These are phyloP conservation scores for Xerocomus amazonicus DNA, from an alignment of 1,284 basidiomycete genomes.

Conservation along the genomic window DNA sequence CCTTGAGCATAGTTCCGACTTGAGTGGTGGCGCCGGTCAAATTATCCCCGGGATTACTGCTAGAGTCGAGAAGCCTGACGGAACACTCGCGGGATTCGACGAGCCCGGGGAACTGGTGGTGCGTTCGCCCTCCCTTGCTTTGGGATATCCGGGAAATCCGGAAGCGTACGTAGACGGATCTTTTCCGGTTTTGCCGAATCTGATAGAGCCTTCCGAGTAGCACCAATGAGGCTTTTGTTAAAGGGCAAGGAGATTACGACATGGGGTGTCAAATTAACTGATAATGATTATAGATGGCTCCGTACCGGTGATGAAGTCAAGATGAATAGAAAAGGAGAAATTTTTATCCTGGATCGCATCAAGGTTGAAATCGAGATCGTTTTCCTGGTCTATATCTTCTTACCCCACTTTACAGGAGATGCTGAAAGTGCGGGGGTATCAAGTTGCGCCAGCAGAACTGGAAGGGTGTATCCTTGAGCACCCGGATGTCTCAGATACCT, in stretches of 20 bases:
- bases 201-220: slow-evolving; percentile 26
- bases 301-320: slow-evolving; percentile 67
- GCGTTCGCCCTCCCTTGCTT: slow-evolving; percentile 54
- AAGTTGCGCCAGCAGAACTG: slow-evolving; percentile 64
- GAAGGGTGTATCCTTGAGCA: slow-evolving; percentile 73
- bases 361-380: slow-evolving; percentile 42
- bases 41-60: slow-evolving; percentile 52
- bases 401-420: slow-evolving; percentile 42
- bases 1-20: slow-evolving; percentile 42
- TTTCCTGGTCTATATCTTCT: background rate
- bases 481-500: slow-evolving; percentile 51
- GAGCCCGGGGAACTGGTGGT: slow-evolving; percentile 68
- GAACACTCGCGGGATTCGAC: slow-evolving; percentile 53
- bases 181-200: background rate
- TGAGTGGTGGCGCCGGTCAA: slow-evolving; percentile 55
- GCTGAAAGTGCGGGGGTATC: slow-evolving; percentile 64
- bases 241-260: slow-evolving; percentile 38
- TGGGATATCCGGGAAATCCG: slow-evolving; percentile 56
- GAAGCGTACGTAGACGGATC: slow-evolving; percentile 50
- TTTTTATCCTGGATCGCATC: slow-evolving; percentile 65
- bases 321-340: slow-evolving; percentile 53
- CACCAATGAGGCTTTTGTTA: slow-evolving; percentile 53
- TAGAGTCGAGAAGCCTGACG: slow-evolving; percentile 59
- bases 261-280: background rate
- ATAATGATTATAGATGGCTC: slow-evolving; percentile 55